Conservation (phyloP, 768 basidiomycete species). For the Phlebiopsis gigantea region DNA sequence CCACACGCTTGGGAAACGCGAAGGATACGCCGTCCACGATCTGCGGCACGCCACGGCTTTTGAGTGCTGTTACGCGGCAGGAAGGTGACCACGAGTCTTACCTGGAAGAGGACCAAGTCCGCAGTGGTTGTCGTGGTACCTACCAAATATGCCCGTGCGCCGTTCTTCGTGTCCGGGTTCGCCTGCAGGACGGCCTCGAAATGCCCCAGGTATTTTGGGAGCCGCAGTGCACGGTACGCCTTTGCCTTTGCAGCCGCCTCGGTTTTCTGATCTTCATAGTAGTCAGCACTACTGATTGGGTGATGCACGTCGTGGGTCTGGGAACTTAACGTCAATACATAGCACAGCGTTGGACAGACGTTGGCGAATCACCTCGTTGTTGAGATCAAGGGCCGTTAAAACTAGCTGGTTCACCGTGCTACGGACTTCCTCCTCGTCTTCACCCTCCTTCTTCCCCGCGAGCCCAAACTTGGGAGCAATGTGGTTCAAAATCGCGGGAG, state of each 20-base stretch:
- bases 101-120: slow-evolving; percentile 38
- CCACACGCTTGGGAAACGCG: slow-evolving; percentile 34
- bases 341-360: neutral
- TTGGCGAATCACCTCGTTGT: slow-evolving; percentile 26
- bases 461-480: slow-evolving; percentile 31
- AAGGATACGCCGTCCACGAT: slow-evolving; percentile 23
- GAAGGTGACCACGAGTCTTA: slow-evolving; percentile 15
- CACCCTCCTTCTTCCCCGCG: slow-evolving; percentile 27
- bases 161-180: slow-evolving; percentile 20
- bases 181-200: slow-evolving; percentile 28
- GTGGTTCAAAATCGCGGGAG: slow-evolving; percentile 32
- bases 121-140: slow-evolving; percentile 32
- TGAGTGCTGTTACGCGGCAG: neutral
- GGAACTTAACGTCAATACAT: neutral
- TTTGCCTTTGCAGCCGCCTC: slow-evolving; percentile 29
- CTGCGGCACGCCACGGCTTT: slow-evolving; percentile 2
- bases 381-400: slow-evolving; percentile 30
- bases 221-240: slow-evolving; percentile 29
- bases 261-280: slow-evolving; percentile 40
- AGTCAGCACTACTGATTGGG: slow-evolving; percentile 27
- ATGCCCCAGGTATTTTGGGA: slow-evolving; percentile 38
- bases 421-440: slow-evolving; percentile 27
- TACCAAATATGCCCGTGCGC: slow-evolving; percentile 23
- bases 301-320: slow-evolving; percentile 30
- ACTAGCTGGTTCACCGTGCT: slow-evolving; percentile 33